These are phyloP conservation scores for Ascochyta lentis DNA, from an alignment of 2,329 filamentous ascomycete species.

Conservation along the genomic window DNA sequence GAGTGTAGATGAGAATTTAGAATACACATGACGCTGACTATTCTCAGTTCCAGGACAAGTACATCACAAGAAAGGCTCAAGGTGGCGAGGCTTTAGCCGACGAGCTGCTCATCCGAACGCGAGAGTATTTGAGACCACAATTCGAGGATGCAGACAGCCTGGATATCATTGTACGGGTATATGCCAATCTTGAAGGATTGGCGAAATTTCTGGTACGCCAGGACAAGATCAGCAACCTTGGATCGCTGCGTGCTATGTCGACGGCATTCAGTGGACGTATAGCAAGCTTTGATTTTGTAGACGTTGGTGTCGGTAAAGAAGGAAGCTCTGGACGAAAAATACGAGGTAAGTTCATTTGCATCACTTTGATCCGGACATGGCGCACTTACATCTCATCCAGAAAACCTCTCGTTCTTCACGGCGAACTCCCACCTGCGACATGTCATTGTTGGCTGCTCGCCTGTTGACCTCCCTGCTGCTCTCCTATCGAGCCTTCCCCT, in stretches of 20 bases:
- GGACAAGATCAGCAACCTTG: constrained; percentile 45
- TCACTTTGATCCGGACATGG: not conserved
- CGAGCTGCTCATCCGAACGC: constrained; percentile 42
- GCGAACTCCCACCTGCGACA: constrained; percentile 45
- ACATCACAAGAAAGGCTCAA: constrained; percentile 43
- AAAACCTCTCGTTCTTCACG: constrained; percentile 45
- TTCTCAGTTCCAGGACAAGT: constrained; percentile 47
- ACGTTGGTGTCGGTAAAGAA: constrained; percentile 47
- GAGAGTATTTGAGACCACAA: constrained; percentile 45
- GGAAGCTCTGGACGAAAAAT: constrained; percentile 44
- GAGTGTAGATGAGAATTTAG: not conserved
- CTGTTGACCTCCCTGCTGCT: constrained; percentile 38
- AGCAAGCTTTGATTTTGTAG: constrained; percentile 46
- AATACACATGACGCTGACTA: constrained; percentile 1
- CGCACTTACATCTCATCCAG: constrained; percentile 25
- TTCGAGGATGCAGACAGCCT: constrained; percentile 45
- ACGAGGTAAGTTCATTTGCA: constrained; percentile 30
- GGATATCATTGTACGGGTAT: constrained; percentile 46
- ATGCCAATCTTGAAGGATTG: constrained; percentile 47
- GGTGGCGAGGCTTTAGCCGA: constrained; percentile 46
- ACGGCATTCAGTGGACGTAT: constrained; percentile 48
- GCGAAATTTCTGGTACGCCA: constrained; percentile 46
- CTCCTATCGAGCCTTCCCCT: constrained; percentile 43
- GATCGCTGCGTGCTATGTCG: constrained; percentile 44
- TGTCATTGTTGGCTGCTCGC: constrained; percentile 44